Conservation (phyloP, 441 rosid genomes). For the Metrosideros polymorpha region DNA sequence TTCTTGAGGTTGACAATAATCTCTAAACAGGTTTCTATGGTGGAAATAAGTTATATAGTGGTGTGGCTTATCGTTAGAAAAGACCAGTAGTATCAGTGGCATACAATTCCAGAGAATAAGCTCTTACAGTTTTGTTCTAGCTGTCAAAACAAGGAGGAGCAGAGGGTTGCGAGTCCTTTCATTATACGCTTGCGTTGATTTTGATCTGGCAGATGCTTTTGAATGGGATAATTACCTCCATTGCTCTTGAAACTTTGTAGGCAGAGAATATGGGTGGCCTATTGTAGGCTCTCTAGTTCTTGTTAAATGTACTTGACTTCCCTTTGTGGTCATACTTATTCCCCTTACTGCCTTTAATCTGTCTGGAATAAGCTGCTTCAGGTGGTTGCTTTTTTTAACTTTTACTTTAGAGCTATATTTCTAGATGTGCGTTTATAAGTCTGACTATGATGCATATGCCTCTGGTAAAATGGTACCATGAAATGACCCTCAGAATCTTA, state of each 20-base stretch:
- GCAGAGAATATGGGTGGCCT: not conserved
- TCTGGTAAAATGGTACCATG: not conserved
- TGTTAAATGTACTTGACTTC: not conserved
- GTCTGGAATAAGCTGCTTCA: not conserved
- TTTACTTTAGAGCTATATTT: not conserved
- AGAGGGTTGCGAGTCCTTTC: not conserved
- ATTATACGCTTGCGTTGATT: not conserved
- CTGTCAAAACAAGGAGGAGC: not conserved
- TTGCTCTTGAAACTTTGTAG: not conserved
- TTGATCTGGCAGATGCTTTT: not conserved
- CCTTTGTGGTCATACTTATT: not conserved
- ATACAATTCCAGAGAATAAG: not conserved
- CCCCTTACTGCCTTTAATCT: not conserved
- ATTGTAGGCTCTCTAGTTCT: not conserved
- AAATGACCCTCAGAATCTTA: not conserved
- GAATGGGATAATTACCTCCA: not conserved
- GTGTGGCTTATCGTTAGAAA: not conserved
- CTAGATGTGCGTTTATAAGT: not conserved
- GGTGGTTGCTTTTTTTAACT: not conserved
- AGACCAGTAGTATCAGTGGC: not conserved
- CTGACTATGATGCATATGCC: not conserved
- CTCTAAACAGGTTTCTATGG: not conserved
- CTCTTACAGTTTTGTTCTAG: not conserved
- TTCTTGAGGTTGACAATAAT: not conserved
- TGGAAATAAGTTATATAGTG: not conserved